phyloP scores from a whole-genome alignment of 129 eudicot genomes.

The Dittrichia graveolens region DNA sequence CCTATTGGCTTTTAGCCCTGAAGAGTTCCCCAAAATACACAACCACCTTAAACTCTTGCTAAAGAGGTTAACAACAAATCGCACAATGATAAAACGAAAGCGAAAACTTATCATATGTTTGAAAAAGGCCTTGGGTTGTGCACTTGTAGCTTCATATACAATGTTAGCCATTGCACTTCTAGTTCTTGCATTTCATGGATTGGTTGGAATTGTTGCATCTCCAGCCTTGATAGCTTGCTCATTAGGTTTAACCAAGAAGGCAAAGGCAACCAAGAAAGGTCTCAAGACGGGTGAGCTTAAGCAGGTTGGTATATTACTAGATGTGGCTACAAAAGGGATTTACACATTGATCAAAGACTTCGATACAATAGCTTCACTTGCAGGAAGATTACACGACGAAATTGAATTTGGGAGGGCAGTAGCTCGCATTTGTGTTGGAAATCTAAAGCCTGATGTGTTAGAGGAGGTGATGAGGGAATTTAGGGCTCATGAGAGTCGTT shows the following conservation, averaged over 20 bases:
- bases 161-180: slow-evolving; percentile 48
- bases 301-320: slow-evolving; percentile 45
- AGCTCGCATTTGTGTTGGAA: slow-evolving; percentile 57
- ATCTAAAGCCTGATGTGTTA: slow-evolving; percentile 45
- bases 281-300: slow-evolving; percentile 23
- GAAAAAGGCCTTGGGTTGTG: slow-evolving; percentile 38
- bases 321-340: slow-evolving; percentile 72
- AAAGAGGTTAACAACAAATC: slow-evolving; percentile 35
- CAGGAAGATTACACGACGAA: slow-evolving; percentile 53
- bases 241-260: slow-evolving; percentile 34
- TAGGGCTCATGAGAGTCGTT: slow-evolving; percentile 42
- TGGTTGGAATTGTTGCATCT: slow-evolving; percentile 52
- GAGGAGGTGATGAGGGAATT: slow-evolving; percentile 62
- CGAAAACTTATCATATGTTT: slow-evolving; percentile 33
- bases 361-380: slow-evolving; percentile 68
- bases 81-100: slow-evolving; percentile 42
- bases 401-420: slow-evolving; percentile 58
- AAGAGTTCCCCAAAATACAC: slow-evolving; percentile 36
- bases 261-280: not conserved
- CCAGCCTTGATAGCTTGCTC: slow-evolving; percentile 44
- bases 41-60: slow-evolving; percentile 36
- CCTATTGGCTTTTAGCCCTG: slow-evolving; percentile 30
- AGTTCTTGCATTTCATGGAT: slow-evolving; percentile 51
- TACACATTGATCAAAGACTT: slow-evolving; percentile 69
- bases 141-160: slow-evolving; percentile 41